Percentiles rank a stretch among this genome's conserved stretches.
Evolutionary conservation across 2,329 filamentous ascomycete genomes (phyloP).

Genomic region (Botrytis medusae): DNA sequence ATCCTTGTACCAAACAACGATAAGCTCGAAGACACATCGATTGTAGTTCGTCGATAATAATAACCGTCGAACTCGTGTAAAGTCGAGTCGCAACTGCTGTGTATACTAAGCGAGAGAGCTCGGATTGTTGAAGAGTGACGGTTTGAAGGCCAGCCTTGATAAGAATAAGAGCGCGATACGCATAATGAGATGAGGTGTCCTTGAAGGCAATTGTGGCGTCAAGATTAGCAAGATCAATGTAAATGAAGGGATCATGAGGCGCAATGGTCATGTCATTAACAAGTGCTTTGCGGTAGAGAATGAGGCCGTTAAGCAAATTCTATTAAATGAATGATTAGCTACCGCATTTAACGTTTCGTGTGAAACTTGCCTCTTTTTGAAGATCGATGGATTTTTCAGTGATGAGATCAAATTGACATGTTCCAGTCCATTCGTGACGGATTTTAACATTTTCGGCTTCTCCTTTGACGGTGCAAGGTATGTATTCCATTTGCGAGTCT

Average conservation of each 20-base stretch:
- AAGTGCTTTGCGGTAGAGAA: conserved; percentile 24
- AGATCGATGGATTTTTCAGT: conserved; percentile 12
- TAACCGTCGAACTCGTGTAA: not conserved
- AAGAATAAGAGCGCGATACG: conserved; percentile 31
- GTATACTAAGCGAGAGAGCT: conserved; percentile 19
- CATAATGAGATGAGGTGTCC: conserved; percentile 29
- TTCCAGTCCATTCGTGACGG: conserved; percentile 32
- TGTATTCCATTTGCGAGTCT: not conserved
- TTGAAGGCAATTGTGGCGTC: conserved; percentile 32
- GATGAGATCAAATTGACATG: conserved; percentile 24
- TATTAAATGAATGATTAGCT: not conserved
- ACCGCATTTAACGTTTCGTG: not conserved
- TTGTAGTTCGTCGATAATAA: conserved; percentile 29
- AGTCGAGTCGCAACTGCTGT: not conserved
- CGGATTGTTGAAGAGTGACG: not conserved
- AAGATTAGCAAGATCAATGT: conserved; percentile 25
- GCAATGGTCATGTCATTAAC: conserved; percentile 13
- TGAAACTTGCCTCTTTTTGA: conserved; percentile 25
- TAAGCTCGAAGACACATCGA: conserved; percentile 24
- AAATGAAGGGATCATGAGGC: conserved; percentile 30
- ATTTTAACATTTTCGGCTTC: not conserved
- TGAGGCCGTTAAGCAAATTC: conserved; percentile 25
- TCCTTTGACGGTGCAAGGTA: not conserved
- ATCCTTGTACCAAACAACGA: conserved; percentile 24
- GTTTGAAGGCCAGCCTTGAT: conserved; percentile 27